These are phyloP conservation scores for Paecilomyces sp. DNA, from an alignment of 2,329 filamentous ascomycete species.

Conservation along the genomic window DNA sequence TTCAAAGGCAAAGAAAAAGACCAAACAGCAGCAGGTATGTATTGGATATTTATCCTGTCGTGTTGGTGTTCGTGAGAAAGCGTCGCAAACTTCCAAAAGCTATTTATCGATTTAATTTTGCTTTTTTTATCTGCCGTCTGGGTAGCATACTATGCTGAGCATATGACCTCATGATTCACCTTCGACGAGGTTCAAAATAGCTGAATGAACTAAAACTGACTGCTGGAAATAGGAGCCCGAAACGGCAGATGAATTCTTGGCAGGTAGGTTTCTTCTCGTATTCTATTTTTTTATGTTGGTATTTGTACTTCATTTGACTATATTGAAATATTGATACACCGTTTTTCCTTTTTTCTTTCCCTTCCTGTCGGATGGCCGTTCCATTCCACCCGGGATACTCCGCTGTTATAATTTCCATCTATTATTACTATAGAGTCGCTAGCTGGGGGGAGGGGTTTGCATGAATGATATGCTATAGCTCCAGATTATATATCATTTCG, in stretches of 20 bases:
- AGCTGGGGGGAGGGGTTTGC: neutral
- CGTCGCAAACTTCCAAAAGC: neutral
- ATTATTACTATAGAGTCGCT: neutral
- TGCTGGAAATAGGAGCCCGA: constrained; percentile 41
- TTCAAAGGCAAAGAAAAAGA: constrained; percentile 23
- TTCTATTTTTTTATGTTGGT: neutral
- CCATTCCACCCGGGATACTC: neutral
- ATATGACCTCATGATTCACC: constrained; percentile 17
- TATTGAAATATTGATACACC: constrained; percentile 1
- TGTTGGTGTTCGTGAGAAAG: neutral
- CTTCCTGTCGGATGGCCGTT: neutral
- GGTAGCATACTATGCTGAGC: constrained; percentile 24
- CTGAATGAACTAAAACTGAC: constrained; percentile 5
- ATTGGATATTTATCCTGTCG: neutral
- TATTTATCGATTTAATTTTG: no score
- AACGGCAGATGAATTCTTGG: constrained; percentile 62
- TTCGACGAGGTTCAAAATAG: neutral
- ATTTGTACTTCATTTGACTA: neutral
- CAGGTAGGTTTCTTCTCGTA: constrained; percentile 33
- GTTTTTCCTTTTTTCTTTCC: neutral
- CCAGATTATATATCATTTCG: neutral
- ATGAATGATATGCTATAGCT: neutral
- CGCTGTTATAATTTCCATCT: neutral
- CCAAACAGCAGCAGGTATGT: constrained; percentile 16
- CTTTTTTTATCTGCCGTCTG: neutral